These are phyloP conservation scores for Leishmania arabica DNA, from an alignment of 208 protist species.

Conservation along the genomic window DNA sequence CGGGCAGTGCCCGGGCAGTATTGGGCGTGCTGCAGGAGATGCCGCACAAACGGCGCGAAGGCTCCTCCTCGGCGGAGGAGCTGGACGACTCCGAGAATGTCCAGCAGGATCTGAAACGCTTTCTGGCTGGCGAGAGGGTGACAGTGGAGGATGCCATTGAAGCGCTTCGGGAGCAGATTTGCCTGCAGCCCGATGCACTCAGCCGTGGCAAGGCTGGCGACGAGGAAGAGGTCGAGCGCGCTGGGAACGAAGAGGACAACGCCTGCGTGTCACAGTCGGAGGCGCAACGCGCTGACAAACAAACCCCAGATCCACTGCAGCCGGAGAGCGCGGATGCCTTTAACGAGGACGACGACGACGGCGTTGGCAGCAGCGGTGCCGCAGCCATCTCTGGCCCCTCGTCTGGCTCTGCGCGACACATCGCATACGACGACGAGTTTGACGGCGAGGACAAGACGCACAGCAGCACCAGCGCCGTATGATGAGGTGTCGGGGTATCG, in stretches of 20 bases:
- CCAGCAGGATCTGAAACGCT: conserved; percentile 25
- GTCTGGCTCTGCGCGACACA: not conserved
- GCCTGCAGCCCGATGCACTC: conserved; percentile 38
- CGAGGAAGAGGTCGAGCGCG: conserved; percentile 14
- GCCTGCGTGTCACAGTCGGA: not conserved
- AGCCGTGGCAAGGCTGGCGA: conserved; percentile 14
- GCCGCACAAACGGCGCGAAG: conserved; percentile 54
- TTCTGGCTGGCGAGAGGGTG: conserved; percentile 15
- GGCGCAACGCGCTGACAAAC: conserved; percentile 1
- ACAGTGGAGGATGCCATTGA: conserved; percentile 41
- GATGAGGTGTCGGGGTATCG: not conserved
- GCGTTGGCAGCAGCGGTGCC: conserved; percentile 5
- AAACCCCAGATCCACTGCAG: not conserved
- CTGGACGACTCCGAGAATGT: conserved; percentile 49
- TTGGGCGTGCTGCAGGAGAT: conserved; percentile 49
- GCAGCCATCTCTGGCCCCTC: not conserved
- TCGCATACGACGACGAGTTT: not conserved
- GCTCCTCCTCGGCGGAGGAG: conserved; percentile 39
- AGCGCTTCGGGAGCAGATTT: conserved; percentile 58
- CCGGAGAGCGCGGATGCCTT: conserved; percentile 12
- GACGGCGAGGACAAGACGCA: not conserved
- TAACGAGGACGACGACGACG: conserved; percentile 39
- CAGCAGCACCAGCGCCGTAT: not conserved
- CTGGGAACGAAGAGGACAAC: not conserved
- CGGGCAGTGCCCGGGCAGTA: conserved; percentile 19